Conservation (phyloP, 306 rosid species). For the Vigna angularis region DNA sequence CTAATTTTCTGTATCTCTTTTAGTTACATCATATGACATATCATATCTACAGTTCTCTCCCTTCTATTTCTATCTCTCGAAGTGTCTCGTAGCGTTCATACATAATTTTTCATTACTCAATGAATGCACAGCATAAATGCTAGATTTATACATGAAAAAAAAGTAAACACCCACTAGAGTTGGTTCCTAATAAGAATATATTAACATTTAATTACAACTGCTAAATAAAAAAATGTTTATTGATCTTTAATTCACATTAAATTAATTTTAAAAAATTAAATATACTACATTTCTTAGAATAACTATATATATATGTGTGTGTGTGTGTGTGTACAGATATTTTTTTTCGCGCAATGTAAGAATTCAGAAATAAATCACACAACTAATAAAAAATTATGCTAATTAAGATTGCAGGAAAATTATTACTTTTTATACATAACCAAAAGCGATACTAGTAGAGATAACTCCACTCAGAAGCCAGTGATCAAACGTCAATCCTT, state of each 20-base stretch:
- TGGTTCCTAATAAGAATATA: not conserved
- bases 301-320: not conserved
- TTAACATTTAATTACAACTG: not conserved
- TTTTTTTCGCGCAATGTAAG: not conserved
- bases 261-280: not conserved
- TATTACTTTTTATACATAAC: too few relatives aligned
- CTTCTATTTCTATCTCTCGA: too few relatives aligned
- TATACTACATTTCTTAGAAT: not conserved
- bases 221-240: not conserved
- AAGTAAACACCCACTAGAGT: not conserved
- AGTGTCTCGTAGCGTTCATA: too few relatives aligned
- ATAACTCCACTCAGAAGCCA: too few relatives aligned
- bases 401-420: too few relatives aligned
- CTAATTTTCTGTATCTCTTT: not conserved
- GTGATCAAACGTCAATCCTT: too few relatives aligned
- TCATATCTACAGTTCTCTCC: not conserved
- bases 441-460: too few relatives aligned
- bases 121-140: conserved; percentile 4
- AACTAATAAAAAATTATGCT: not conserved
- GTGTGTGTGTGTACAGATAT: not conserved
- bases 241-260: not conserved
- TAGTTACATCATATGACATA: not conserved
- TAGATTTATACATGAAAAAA: not conserved
- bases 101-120: not conserved
- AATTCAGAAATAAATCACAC: not conserved